Evolutionary conservation across 768 basidiomycete genomes (phyloP).

Genomic region (Suillus bovinus): DNA sequence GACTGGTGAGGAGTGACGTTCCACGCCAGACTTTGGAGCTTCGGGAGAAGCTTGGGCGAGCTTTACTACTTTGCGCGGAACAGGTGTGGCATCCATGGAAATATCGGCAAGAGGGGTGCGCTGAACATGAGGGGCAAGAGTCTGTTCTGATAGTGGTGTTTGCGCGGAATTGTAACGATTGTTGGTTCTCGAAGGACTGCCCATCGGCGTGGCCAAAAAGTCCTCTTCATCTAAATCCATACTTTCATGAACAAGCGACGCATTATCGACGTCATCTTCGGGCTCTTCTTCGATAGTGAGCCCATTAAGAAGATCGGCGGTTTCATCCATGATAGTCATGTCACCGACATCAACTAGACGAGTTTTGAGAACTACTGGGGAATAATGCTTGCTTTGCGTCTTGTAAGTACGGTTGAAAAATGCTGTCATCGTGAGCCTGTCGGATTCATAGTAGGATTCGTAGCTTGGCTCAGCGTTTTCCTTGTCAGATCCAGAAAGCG

Average conservation of each 20-base stretch:
- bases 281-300: conserved; percentile 14
- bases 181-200: neutral
- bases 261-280: neutral
- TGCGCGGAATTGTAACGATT: neutral
- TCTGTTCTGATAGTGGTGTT: conserved; percentile 9
- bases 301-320: conserved; percentile 7
- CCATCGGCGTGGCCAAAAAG: conserved; percentile 5
- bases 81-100: conserved; percentile 17
- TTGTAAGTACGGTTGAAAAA: conserved; percentile 34
- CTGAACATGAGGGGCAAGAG: neutral
- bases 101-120: conserved; percentile 17
- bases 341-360: conserved; percentile 35
- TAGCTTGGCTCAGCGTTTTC: conserved; percentile 15
- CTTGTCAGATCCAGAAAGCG: conserved; percentile 20
- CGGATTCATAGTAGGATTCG: conserved; percentile 20
- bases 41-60: neutral
- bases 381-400: conserved; percentile 11
- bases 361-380: conserved; percentile 20
- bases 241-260: conserved; percentile 5
- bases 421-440: conserved; percentile 37
- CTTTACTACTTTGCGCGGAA: conserved; percentile 14
- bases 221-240: conserved; percentile 6
- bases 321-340: conserved; percentile 17
- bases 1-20: conserved; percentile 4
- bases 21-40: neutral